Conservation (phyloP, 2,329 filamentous ascomycete genomes). For the Colletotrichum sp. region DNA sequence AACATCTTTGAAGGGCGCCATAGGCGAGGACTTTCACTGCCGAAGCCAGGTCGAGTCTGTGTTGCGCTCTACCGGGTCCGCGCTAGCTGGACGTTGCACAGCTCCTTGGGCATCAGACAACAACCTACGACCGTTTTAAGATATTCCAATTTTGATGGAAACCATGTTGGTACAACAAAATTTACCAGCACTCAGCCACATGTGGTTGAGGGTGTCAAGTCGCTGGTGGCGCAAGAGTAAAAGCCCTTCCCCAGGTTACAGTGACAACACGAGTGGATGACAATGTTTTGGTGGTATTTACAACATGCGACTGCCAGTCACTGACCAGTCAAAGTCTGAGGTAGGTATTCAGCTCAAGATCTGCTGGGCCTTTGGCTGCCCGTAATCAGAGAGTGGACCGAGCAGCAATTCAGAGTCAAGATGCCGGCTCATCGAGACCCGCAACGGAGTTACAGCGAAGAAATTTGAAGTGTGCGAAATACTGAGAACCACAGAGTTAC, state of each 20-base stretch:
- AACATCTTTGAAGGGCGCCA: neutral
- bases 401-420: neutral
- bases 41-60: neutral
- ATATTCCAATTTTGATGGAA: neutral
- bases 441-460: neutral
- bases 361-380: neutral
- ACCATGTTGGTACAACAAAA: neutral
- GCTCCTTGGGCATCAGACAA: neutral
- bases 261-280: neutral
- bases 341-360: neutral
- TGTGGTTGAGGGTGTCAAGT: neutral
- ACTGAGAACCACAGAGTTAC: neutral
- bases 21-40: neutral
- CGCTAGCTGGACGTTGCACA: neutral
- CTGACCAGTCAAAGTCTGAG: neutral
- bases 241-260: neutral
- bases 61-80: neutral
- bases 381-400: neutral
- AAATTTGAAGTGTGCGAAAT: neutral
- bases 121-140: neutral
- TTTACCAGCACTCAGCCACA: neutral
- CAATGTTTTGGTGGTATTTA: neutral
- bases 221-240: neutral
- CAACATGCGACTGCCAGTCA: neutral
- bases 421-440: neutral